Evolutionary conservation across 805 yeast genomes (phyloP).

Genomic region (Ogataea zsoltii): DNA sequence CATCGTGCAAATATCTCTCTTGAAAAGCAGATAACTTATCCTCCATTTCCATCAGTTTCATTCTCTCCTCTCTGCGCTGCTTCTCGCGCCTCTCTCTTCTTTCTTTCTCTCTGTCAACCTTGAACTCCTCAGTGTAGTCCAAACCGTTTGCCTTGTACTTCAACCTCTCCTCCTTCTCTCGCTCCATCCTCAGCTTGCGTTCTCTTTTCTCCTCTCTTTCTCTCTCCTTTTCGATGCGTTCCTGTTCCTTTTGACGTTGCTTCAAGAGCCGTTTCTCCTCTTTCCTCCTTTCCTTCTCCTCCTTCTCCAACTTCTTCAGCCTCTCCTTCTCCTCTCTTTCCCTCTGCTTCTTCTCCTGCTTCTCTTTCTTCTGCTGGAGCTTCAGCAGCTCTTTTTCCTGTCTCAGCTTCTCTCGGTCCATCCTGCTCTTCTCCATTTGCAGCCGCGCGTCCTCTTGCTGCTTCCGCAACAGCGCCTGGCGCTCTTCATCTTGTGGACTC

Average conservation of each 20-base stretch:
- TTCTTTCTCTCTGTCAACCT: conserved; percentile 18
- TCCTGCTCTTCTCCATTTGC: conserved; percentile 16
- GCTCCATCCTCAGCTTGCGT: conserved; percentile 16
- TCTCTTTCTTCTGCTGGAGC: conserved; percentile 20
- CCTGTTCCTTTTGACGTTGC: conserved; percentile 26
- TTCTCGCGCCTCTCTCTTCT: conserved; percentile 18
- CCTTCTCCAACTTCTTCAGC: conserved; percentile 20
- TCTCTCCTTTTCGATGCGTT: conserved; percentile 22
- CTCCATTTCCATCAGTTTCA: conserved; percentile 38
- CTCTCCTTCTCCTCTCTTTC: conserved; percentile 25
- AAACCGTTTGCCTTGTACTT: conserved; percentile 13
- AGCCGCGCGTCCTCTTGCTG: conserved; percentile 13
- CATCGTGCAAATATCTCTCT: conserved; percentile 64
- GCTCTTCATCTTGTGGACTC: conserved; percentile 22
- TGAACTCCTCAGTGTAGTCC: conserved; percentile 19
- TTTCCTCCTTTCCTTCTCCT: conserved; percentile 26
- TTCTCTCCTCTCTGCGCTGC: conserved; percentile 23
- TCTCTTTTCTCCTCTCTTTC: conserved; percentile 22
- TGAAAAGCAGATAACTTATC: conserved; percentile 74
- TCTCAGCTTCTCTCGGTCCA: conserved; percentile 19
- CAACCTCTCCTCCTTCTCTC: conserved; percentile 20
- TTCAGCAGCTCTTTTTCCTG: conserved; percentile 27
- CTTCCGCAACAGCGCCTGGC: conserved; percentile 9
- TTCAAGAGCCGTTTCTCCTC: conserved; percentile 25
- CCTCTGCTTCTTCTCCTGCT: conserved; percentile 21